These are phyloP conservation scores for Diaporthe eres DNA, from an alignment of 2,329 filamentous ascomycete genomes.

Conservation along the genomic window DNA sequence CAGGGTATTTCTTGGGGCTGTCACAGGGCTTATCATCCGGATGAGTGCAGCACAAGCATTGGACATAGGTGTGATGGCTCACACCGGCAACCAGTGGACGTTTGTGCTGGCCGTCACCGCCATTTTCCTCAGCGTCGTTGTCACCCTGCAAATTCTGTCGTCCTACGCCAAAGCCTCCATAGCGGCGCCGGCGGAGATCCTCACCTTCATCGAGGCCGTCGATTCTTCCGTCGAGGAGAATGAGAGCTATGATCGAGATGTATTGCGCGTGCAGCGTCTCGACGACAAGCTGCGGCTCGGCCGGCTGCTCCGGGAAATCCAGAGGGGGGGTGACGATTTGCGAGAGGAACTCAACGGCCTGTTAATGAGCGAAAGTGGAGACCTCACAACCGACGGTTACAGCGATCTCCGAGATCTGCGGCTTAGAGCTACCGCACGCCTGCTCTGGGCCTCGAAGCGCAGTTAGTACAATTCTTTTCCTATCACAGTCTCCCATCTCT, in stretches of 20 bases:
- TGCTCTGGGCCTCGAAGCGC: constrained; percentile 72
- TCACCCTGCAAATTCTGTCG: constrained; percentile 65
- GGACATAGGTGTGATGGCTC: neutral
- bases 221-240: constrained; percentile 75
- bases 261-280: constrained; percentile 68
- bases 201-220: constrained; percentile 71
- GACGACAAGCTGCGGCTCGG: constrained; percentile 74
- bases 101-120: constrained; percentile 71
- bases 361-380: constrained; percentile 61
- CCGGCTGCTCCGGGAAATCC: constrained; percentile 72
- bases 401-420: constrained; percentile 45
- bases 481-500: neutral
- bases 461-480: constrained; percentile 32
- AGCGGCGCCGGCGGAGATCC: constrained; percentile 70
- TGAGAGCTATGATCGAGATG: constrained; percentile 73
- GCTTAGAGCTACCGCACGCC: constrained; percentile 63
- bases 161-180: constrained; percentile 70
- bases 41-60: neutral
- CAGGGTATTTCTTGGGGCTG: neutral
- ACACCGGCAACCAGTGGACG: constrained; percentile 65
- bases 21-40: neutral
- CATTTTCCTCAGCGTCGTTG: constrained; percentile 67
- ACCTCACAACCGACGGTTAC: constrained; percentile 44
- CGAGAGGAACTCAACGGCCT: constrained; percentile 71
- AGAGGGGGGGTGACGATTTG: constrained; percentile 71